Percentiles rank a stretch among this genome's conserved stretches.
phyloP scores from a whole-genome alignment of 2,329 filamentous ascomycete species.

The Acrocalymma vagum region DNA sequence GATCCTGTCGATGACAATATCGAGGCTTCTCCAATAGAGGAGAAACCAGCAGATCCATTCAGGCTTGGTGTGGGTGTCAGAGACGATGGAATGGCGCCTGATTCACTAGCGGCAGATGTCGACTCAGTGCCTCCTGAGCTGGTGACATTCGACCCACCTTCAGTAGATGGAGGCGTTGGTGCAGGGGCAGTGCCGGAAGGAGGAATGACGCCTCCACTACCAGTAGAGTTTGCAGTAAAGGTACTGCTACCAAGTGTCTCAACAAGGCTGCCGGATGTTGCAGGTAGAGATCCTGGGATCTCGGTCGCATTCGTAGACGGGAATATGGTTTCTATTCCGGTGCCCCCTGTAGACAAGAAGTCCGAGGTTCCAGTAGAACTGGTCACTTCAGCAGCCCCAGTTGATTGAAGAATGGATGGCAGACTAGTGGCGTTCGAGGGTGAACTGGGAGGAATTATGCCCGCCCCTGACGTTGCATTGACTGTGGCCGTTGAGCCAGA shows the following conservation, averaged over 20 bases:
- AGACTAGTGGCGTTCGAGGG: no score
- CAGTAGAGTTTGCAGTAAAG: conserved; percentile 15
- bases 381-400: conserved; percentile 6
- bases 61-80: conserved; percentile 4
- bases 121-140: conserved; percentile 16
- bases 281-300: no score
- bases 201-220: conserved; percentile 15
- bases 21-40: conserved; percentile 1
- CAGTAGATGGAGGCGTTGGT: not conserved
- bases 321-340: no score
- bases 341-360: no score
- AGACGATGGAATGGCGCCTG: conserved; percentile 12
- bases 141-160: conserved; percentile 17
- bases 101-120: conserved; percentile 9
- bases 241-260: conserved; percentile 10
- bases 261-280: no score
- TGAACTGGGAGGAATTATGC: conserved; percentile 21
- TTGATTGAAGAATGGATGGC: no score
- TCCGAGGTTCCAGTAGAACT: not conserved
- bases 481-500: conserved; percentile 11
- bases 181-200: conserved; percentile 7
- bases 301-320: no score
- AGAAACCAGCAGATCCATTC: conserved; percentile 5
- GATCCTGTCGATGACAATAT: conserved; percentile 2
- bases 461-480: conserved; percentile 14